Evolutionary conservation across 2,329 filamentous ascomycete species (phyloP), one percentile per base, ranked within the genome.

Genomic region (Pseudogymnoascus sp.): DNA sequence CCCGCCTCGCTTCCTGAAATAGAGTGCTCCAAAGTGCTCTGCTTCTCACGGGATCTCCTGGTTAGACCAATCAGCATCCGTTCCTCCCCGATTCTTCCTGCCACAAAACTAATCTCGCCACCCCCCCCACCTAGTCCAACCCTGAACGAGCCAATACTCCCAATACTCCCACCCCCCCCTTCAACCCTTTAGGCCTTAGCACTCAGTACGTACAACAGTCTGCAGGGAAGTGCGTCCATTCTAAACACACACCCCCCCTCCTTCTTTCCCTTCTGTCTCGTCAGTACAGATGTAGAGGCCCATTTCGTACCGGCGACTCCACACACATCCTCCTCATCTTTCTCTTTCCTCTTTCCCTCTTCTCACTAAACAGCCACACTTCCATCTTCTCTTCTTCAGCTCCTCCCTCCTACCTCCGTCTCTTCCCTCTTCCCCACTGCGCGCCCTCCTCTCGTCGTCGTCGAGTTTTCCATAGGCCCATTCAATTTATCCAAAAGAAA

Each of bases 331-430:
- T 31, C 47, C 26, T 31, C 47, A 29, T 16, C 24, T 53, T 31
- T 53, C 26, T 53, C 47, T 53, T 31, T n/a, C 24, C 47, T 29
- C 47, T 13, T 31, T 10, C 29, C 29, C 29, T 31, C 29, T 26
- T 7, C 47, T 53, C 47, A 53, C 47, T 53, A 53, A 53, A 53
- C 47, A 53, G 47, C 47, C 47, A 53, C 47, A 53, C 47, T 53
- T 31, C 47, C 24, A n/a, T 31, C 47, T 53, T 53, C 19, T 31
- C 24, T 53, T 31, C 24, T 31, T 31, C 47, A 31, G 14, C 47
- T 53, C 44, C 14, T 26, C 24, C 24, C 40, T 40, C 16, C 40
- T 33, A 4, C 26, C 47, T 50, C 44, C 11, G 5, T 31, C 47
- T 53, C 47, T 29, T 31, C 47, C 47, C 47, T 7, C 47, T 8